Evolutionary conservation across 108 stramenopile species (phyloP).

Genomic region (Cylindrotheca closterium): DNA sequence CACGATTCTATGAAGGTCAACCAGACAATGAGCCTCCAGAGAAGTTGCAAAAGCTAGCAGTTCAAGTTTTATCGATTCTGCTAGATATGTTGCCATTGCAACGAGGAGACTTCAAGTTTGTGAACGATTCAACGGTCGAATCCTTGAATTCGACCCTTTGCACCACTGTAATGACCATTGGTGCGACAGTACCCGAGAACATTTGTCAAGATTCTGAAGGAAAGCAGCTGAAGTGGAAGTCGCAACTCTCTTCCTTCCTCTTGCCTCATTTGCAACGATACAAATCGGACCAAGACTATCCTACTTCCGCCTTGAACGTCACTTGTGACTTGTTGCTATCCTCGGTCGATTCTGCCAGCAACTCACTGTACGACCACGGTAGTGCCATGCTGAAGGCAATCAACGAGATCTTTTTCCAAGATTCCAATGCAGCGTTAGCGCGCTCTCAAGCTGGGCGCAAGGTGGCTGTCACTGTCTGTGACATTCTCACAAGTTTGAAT

Average conservation of each 20-base stretch:
- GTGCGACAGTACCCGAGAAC: not conserved
- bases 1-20: not conserved
- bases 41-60: conserved; percentile 6
- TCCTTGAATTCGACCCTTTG: not conserved
- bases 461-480: conserved; percentile 1
- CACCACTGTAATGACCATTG: not conserved
- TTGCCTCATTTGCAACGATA: not conserved
- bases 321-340: conserved; percentile 1
- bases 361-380: not conserved
- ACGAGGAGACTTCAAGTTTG: not conserved
- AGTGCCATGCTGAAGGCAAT: not conserved
- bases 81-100: conserved; percentile 12
- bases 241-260: not conserved
- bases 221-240: not conserved
- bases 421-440: not conserved
- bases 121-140: not conserved
- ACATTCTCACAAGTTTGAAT: not conserved
- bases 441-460: conserved; percentile 25
- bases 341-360: too few species aligned
- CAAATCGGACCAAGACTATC: not conserved
- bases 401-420: conserved; percentile 7
- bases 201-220: not conserved
- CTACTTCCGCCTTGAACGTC: not conserved
- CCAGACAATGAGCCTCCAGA: not conserved
- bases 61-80: conserved; percentile 8